Evolutionary conservation across 208 protist genomes (phyloP), one percentile per base, ranked within the genome.

Genomic region (Crithidia thermophila): DNA sequence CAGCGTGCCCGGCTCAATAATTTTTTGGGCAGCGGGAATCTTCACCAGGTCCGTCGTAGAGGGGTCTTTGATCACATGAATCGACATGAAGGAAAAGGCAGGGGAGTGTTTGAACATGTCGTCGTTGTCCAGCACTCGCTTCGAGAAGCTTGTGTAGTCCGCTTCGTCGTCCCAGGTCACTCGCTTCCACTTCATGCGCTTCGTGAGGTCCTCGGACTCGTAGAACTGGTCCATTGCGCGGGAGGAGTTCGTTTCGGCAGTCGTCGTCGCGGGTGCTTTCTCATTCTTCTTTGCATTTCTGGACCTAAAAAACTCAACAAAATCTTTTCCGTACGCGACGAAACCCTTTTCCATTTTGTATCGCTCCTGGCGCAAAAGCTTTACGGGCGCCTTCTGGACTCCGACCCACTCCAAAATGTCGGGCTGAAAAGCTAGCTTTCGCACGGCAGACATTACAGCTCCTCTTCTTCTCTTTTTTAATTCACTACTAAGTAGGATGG

Each of bases 101-200:
- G 80, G 50, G 6, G 77, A 74, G 33, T 79, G 80, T 67, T 93
- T 94, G 45, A 97, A 90, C 77, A 96, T 82, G 27, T 14, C 42
- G 64, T 94, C 85, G 56, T 94, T 95, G 65, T 97, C 91, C 18
- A 94, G 55, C 10, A 97, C 36, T 7, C 91, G 79, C 42, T 85
- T 82, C n/a, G 90, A 90, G 74, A 97, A 96, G 37, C 75, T 77
- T 0, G 69, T 58, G 70, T 94, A 97, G 66, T 97, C 91, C 0
- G 90, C 93, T 11, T 87, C 81, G 2, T 95, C 89, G 60, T 97
- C 90, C 88, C 91, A 97, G 7, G 93, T 96, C 6, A 97, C 82
- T 18, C 88, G 72, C 63, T 97, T 97, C 89, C 91, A 97, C 65
- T 97, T 97, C 84, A 97, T 96, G 11, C 71, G 57, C 67, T 96